phyloP scores from a whole-genome alignment of 2,329 filamentous ascomycete species.

The Diaporthe ampelina region DNA sequence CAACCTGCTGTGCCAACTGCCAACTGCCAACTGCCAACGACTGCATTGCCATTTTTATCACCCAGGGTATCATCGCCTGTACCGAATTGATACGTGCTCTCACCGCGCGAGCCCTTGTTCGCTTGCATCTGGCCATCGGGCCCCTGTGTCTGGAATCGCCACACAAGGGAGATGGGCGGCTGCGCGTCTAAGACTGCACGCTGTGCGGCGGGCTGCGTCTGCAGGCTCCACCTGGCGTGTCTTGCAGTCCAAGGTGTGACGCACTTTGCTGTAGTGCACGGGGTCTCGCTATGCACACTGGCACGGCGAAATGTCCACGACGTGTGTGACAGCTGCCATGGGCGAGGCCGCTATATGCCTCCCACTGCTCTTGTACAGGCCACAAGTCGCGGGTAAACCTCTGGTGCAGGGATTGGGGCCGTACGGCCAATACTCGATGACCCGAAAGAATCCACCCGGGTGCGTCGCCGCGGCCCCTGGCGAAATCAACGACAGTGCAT shows the following conservation, averaged over 20 bases:
- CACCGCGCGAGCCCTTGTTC: background rate
- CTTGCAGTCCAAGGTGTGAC: background rate
- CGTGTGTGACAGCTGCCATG: background rate
- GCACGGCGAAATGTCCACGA: background rate
- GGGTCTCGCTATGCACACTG: background rate
- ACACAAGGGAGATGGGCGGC: slow-evolving; percentile 19
- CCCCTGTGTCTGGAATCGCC: slow-evolving; percentile 2
- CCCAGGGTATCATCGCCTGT: slow-evolving; percentile 8
- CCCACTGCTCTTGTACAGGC: no score
- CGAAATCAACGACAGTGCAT: background rate
- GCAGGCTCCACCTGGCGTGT: background rate
- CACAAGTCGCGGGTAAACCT: no score
- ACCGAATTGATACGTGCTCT: background rate
- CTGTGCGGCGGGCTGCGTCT: slow-evolving; percentile 1
- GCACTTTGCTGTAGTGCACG: no score
- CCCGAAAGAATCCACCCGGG: background rate
- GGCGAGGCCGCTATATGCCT: no score
- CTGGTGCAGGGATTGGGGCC: no score
- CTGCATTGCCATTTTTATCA: slow-evolving; percentile 10
- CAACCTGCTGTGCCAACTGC: no score
- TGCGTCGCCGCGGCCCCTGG: slow-evolving; percentile 16
- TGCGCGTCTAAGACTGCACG: slow-evolving; percentile 4
- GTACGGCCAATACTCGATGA: background rate
- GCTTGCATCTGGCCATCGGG: slow-evolving; percentile 25
- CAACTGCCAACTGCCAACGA: background rate